Base-by-base conservation (phyloP, 2,329 filamentous ascomycete species). In the Colletotrichum noveboracense region DNA sequence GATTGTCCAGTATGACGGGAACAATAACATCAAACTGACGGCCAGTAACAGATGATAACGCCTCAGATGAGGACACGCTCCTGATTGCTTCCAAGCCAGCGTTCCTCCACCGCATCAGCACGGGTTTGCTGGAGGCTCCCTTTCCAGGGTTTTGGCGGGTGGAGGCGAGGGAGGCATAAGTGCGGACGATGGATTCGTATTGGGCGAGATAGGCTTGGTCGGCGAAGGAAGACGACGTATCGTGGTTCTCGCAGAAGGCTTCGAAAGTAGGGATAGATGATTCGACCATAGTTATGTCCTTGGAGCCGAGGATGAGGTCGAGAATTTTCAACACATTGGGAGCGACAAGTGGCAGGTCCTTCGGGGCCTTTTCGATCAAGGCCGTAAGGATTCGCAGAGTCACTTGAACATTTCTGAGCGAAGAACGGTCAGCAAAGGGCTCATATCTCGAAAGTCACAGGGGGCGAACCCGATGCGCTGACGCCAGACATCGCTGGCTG, bases 281-380 rank as follows among this genome's bases (percentile, higher is more conserved):
- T 86, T 98, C 96, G 77, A 98, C 93, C 93, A 98, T 95, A 79
- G 94, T 95, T 78, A 98, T 94, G 84, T 98, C 95, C 84, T 93
- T 93, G 77, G 96, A 97, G 76, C 92, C 92, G 70, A 98, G 91
- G 80, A 98, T 93, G 71, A 93, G 93, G 78, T 94, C 92, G 81
- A 98, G 91, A 78, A 98, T 94, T 80, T 93, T 94, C 82, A 98
- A 91, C 71, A 98, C 93, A 81, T 94, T 95, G 77, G 91, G 91
- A 64, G 95, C 95, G 83, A 98, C 98, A 67, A 99, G 92, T 67
- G 95, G 94, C 65, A 98, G 92, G 83, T 98, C 96, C 83, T 96
- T 94, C 76, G 95, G 94, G 58, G 95, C 92, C 86, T 98, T 98
- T 83, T 98, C 96, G 84, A 98, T 96, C 80, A 99, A 90, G 61